Base-by-base conservation (phyloP, 2,329 filamentous ascomycete species). In the Fusarium denticulatum region DNA sequence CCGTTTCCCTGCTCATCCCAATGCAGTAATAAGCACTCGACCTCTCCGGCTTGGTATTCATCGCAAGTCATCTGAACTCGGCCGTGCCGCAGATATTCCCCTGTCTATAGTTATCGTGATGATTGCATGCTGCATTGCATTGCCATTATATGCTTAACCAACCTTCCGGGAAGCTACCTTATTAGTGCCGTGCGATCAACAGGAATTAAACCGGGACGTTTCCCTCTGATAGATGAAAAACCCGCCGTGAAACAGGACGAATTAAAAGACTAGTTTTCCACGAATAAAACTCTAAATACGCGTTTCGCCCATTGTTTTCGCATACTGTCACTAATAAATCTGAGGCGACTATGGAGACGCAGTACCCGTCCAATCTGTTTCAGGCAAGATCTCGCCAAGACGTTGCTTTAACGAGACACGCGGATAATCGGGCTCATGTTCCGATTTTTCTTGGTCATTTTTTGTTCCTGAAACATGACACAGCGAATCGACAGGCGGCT, bases 401-500 rank as follows among this genome's bases (percentile, higher is more conserved):
- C 42, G 34, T 52, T 42, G 56, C 45, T 18, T 56, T 67, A 24
- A 42, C 22, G 7, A 22, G 28, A 46, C 10, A 45, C 42, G 26
- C 66, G 66, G 66, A 64, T 69, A 57, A 64, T 42, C 66, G 64
- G 64, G 64, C 47, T 52, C 15, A 15, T 20, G 53, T 42, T 57
- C 66, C 66, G 66, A 22, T 39, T 43, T 69, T 49, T 53, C 30
- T 49, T 64, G 64, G 45, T 52, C 34, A 57, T 30, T 46, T 18
- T n/a, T 18, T n/a, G n/a, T 64, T 57, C 34, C 45, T 69, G 66
- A 69, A 69, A 69, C 64, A 39, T 57, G 58, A 52, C 43, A 50
- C 58, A 52, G 39, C 64, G 59, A 69, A 58, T 69, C 32, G 50
- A 69, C 45, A 64, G 50, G 42, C 66, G 66, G 66, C 59, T 64